Percentiles rank a stretch among this genome's conserved stretches.
Conservation (phyloP, 495 filamentous ascomycete genomes). For the Viridothelium virens region DNA sequence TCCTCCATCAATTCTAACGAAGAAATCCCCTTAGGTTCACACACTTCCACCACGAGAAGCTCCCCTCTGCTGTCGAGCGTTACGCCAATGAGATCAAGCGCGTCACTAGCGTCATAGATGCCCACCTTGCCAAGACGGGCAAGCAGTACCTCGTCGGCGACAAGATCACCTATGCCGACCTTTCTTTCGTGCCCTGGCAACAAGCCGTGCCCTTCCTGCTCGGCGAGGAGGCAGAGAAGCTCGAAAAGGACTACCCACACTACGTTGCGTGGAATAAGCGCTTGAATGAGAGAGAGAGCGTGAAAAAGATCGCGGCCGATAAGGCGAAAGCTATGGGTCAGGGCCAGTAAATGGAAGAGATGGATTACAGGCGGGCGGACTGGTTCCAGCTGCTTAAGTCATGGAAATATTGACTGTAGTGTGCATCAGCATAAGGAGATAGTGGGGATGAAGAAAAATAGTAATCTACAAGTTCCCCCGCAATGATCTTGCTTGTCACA, state of each 20-base stretch:
- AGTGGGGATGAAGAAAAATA: no score
- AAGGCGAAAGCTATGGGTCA: conserved; percentile 19
- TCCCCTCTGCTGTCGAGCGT: conserved; percentile 41
- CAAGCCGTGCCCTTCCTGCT: conserved; percentile 29
- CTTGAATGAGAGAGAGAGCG: conserved; percentile 15
- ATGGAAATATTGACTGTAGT: no score
- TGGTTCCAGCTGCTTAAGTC: no score
- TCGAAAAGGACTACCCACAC: conserved; percentile 19
- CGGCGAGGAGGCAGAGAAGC: conserved; percentile 36
- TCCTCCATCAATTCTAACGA: neutral
- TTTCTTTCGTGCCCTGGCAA: conserved; percentile 43
- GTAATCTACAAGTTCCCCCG: no score
- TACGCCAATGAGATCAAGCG: conserved; percentile 44
- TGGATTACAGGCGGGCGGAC: no score
- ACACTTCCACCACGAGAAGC: conserved; percentile 40
- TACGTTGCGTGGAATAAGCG: conserved; percentile 19
- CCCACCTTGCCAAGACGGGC: conserved; percentile 29
- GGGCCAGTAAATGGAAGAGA: no score
- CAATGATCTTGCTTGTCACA: no score
- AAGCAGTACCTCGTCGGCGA: conserved; percentile 44
- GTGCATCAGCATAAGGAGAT: no score
- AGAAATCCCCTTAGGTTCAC: conserved; percentile 32
- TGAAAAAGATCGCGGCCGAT: conserved; percentile 21
- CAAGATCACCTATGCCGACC: conserved; percentile 44
- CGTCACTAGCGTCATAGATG: conserved; percentile 42